A percentile compares a stretch with the other conserved stretches of the same genome.
Evolutionary conservation across 2,329 filamentous ascomycete genomes (phyloP).

Genomic region (Dothistroma septosporum): DNA sequence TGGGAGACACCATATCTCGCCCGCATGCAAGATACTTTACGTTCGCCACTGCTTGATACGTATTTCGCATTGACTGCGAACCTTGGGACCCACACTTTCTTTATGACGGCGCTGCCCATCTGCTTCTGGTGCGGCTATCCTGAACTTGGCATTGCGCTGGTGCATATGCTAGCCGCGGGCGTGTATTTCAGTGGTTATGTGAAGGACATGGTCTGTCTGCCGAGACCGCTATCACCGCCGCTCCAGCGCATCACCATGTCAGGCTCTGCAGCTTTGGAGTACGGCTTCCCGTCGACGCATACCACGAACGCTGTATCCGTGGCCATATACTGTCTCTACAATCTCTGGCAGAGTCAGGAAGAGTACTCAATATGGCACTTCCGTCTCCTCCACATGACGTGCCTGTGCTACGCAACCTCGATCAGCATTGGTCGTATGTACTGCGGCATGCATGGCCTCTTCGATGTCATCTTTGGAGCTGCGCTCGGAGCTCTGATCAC

Average conservation of each 20-base stretch:
- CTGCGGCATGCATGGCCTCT: conserved; percentile 97
- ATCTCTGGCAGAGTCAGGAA: conserved; percentile 63
- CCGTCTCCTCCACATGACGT: conserved; percentile 44
- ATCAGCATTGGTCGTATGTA: conserved; percentile 90
- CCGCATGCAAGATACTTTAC: conserved; percentile 72
- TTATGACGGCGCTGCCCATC: conserved; percentile 92
- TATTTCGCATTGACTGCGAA: conserved; percentile 98
- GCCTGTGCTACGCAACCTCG: conserved; percentile 81
- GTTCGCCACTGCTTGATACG: conserved; percentile 80
- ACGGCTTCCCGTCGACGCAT: conserved; percentile 95
- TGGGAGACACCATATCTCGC: conserved; percentile 96
- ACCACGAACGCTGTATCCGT: conserved; percentile 96
- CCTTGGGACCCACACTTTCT: conserved; percentile 95
- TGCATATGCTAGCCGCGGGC: conserved; percentile 62
- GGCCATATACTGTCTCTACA: conserved; percentile 73
- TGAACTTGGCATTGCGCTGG: conserved; percentile 69
- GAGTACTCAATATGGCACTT: conserved; percentile 51
- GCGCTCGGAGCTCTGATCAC: conserved; percentile 66
- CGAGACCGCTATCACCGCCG: conserved; percentile 85
- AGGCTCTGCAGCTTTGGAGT: conserved; percentile 88
- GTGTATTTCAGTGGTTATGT: conserved; percentile 76
- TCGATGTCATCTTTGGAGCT: conserved; percentile 81
- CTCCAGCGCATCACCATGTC: conserved; percentile 96
- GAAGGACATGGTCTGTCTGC: conserved; percentile 90
- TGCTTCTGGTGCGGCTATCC: conserved; percentile 95